These are phyloP conservation scores for Chaetomium sp. DNA, from an alignment of 2,329 filamentous ascomycete species.

Conservation along the genomic window DNA sequence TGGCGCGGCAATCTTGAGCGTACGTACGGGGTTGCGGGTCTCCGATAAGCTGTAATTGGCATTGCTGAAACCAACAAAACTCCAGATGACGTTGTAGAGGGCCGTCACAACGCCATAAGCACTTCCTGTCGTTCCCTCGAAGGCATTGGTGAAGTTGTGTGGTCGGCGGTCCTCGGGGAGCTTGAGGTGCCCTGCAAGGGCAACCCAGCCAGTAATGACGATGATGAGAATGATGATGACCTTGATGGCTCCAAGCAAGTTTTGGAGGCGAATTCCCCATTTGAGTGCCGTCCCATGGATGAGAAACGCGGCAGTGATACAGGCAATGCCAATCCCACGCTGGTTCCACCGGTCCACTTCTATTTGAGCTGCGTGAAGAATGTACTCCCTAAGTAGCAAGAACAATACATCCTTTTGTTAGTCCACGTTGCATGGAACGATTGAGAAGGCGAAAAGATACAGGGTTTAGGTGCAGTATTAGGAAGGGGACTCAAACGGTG, in stretches of 20 bases:
- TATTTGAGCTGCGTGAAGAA: slow-evolving; percentile 64
- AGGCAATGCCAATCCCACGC: slow-evolving; percentile 65
- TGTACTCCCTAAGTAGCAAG: slow-evolving; percentile 61
- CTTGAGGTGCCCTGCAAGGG: slow-evolving; percentile 62
- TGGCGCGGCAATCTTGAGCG: slow-evolving; percentile 66
- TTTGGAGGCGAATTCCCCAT: slow-evolving; percentile 69
- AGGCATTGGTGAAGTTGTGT: slow-evolving; percentile 64
- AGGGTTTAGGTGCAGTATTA: background rate
- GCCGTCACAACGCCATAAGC: slow-evolving; percentile 70
- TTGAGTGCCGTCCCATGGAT: slow-evolving; percentile 66
- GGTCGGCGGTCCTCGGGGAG: slow-evolving; percentile 55
- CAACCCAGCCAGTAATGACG: slow-evolving; percentile 62
- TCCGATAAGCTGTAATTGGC: slow-evolving; percentile 68
- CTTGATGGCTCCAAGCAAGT: slow-evolving; percentile 66
- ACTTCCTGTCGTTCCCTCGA: slow-evolving; percentile 65
- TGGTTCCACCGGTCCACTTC: slow-evolving; percentile 69
- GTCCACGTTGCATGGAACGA: background rate
- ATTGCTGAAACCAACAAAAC: slow-evolving; percentile 68
- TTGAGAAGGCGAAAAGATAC: background rate
- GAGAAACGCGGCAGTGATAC: slow-evolving; percentile 65
- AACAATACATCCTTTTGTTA: background rate
- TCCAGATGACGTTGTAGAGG: slow-evolving; percentile 72
- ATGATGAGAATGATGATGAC: slow-evolving; percentile 67
- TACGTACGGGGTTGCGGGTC: slow-evolving; percentile 65
- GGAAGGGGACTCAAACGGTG: background rate